Base-by-base conservation (phyloP, 805 yeast species). In the Kluyveromyces wickerhamii region DNA sequence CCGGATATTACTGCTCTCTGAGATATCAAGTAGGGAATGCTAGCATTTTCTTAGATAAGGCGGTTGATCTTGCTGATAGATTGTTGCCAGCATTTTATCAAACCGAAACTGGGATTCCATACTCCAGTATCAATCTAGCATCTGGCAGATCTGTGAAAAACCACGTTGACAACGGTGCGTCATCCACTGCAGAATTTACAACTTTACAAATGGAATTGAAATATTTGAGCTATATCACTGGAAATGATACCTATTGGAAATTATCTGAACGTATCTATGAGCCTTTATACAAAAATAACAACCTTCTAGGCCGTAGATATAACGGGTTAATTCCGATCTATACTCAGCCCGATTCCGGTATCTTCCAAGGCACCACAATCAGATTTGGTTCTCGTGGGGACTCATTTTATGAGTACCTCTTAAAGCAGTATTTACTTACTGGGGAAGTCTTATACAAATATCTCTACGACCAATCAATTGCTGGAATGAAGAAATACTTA, bases 361-460 rank as follows among this genome's bases (percentile, higher is more conserved):
- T 65, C 41, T 86, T 73, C 55, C 72, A 65, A 39, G 86, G 86
- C 1, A 48, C 53, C 2, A 58, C 71, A 35, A 84, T 89, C 41
- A 71, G 96, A 43, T 62, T 88, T 37, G 96, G 96, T 0, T 81
- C 94, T 1, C 69, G 96, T 46, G 96, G 95, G 31, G 96, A 87
- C 59, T 84, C 95, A 1, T 88, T 87, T 55, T 87, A 88, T 52
- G 96, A 88, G 60, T 86, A 86, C 54, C 63, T 88, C 29, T 65
- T 87, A 44, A 87, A 87, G 57, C 95, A 86, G 59, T 84, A 80
- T 50, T 59, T 88, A 44, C 88, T 83, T 57, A 85, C 96, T 2
- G 67, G 68, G 37, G 72, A 73, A 50, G 56, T 65, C 40, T 52
- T 80, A 8, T 87, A 85, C 57, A 63, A 75, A 48, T 71, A 73